These are phyloP conservation scores for Trametes cinnabarina DNA, from an alignment of 768 basidiomycete species.

Conservation along the genomic window DNA sequence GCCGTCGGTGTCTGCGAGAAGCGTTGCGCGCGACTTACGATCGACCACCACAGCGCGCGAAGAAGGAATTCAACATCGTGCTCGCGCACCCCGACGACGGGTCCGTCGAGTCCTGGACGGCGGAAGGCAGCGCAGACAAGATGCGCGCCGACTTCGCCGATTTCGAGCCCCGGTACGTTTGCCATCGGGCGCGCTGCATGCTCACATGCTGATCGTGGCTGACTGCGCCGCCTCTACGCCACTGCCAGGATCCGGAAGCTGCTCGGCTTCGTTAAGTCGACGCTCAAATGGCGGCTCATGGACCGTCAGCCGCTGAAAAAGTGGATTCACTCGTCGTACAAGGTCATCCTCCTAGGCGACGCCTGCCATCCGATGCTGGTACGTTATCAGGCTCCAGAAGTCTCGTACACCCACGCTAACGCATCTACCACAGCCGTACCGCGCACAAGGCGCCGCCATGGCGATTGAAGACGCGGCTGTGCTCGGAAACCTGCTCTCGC, in stretches of 20 bases:
- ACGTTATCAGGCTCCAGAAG: conserved; percentile 10
- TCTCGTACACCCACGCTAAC: neutral
- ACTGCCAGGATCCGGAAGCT: conserved; percentile 35
- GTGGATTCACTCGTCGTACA: conserved; percentile 38
- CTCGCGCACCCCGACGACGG: conserved; percentile 39
- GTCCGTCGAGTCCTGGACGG: conserved; percentile 42
- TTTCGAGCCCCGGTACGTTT: conserved; percentile 39
- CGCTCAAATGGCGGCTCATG: conserved; percentile 44
- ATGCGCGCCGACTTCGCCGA: conserved; percentile 42
- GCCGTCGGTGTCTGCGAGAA: neutral
- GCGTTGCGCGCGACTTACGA: no score
- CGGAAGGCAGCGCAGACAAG: conserved; percentile 41
- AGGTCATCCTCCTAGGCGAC: conserved; percentile 39
- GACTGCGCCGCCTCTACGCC: no score
- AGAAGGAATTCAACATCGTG: conserved; percentile 38
- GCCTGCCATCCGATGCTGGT: conserved; percentile 45
- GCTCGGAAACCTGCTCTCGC: conserved; percentile 47
- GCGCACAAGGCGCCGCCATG: conserved; percentile 43
- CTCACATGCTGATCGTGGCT: neutral
- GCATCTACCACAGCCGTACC: conserved; percentile 33
- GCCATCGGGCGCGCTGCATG: neutral
- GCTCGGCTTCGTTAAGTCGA: conserved; percentile 35
- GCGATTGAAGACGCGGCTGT: conserved; percentile 53
- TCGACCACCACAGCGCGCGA: conserved; percentile 27
- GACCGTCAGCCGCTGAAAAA: conserved; percentile 38